Conservation (phyloP, 1,284 basidiomycete genomes). For the Ganoderma leucocontextum region DNA sequence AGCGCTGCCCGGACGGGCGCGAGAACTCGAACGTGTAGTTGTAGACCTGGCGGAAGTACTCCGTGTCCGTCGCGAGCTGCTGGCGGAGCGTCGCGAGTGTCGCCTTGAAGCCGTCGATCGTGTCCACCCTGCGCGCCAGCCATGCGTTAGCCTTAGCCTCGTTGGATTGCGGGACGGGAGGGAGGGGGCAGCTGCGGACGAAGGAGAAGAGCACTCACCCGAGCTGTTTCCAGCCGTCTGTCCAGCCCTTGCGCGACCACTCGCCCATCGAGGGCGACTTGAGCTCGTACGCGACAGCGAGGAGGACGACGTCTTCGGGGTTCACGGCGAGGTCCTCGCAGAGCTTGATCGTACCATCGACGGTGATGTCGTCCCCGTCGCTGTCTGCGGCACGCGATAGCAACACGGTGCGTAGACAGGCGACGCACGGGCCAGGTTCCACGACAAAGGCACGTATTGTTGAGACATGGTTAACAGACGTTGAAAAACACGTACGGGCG, state of each 20-base stretch:
- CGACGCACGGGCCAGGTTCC: neutral
- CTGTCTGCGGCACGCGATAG: slow-evolving; percentile 50
- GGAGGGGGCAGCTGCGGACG: slow-evolving; percentile 37
- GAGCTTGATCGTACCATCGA: slow-evolving; percentile 79
- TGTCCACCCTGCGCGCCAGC: slow-evolving; percentile 52
- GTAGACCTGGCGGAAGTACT: slow-evolving; percentile 90
- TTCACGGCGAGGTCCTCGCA: slow-evolving; percentile 75
- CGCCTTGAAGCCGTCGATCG: slow-evolving; percentile 71
- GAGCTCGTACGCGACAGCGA: slow-evolving; percentile 81
- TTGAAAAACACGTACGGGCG: slow-evolving; percentile 29
- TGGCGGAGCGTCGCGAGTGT: slow-evolving; percentile 66
- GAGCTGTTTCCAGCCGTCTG: slow-evolving; percentile 81
- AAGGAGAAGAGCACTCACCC: slow-evolving; percentile 61
- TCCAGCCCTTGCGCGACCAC: slow-evolving; percentile 82
- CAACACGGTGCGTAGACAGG: neutral
- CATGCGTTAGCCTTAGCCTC: neutral
- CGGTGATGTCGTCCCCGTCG: slow-evolving; percentile 65
- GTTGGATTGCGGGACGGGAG: too few species aligned
- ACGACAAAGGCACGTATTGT: neutral
- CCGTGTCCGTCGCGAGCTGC: slow-evolving; percentile 72
- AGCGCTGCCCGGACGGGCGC: slow-evolving; percentile 78
- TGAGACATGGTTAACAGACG: slow-evolving; percentile 7
- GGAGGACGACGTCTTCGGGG: slow-evolving; percentile 80
- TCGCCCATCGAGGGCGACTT: slow-evolving; percentile 78
- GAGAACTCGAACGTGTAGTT: slow-evolving; percentile 90